Percentiles rank a stretch among this genome's conserved stretches.
Conservation (phyloP, 371 early-diverging fungal genomes). For the Mortierella sp. region DNA sequence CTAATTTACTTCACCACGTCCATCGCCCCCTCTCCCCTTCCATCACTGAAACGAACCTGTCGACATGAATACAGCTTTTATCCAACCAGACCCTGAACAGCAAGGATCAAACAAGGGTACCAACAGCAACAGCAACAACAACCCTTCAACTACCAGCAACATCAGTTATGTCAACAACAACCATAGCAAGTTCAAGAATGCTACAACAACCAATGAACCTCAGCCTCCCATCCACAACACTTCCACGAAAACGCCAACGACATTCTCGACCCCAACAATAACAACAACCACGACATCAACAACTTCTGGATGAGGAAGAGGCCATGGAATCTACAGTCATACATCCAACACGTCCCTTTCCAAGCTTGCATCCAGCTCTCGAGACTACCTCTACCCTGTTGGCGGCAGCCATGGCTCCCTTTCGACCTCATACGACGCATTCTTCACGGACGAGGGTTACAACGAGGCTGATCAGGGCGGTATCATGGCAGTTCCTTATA, state of each 20-base stretch:
- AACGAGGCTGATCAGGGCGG: constrained; percentile 5
- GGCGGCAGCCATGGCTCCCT: background rate
- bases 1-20: background rate
- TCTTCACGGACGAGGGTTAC: constrained; percentile 31
- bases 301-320: background rate
- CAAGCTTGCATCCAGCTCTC: constrained; percentile 20
- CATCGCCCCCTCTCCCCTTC: no score
- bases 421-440: constrained; percentile 44
- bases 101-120: background rate
- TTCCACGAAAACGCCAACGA: background rate
- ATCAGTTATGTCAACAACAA: background rate
- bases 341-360: constrained; percentile 2
- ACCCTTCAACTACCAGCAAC: background rate
- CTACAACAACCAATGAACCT: background rate
- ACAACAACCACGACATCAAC: background rate
- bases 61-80: constrained; percentile 32
- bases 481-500: background rate
- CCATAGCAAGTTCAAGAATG: background rate
- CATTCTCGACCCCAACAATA: background rate
- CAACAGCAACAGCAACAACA: background rate
- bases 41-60: background rate
- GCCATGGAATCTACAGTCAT: constrained; percentile 1
- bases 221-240: background rate
- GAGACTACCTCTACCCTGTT: constrained; percentile 28
- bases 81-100: background rate